Base-by-base conservation (phyloP, 805 yeast species). In the Lipomyces sp. region DNA sequence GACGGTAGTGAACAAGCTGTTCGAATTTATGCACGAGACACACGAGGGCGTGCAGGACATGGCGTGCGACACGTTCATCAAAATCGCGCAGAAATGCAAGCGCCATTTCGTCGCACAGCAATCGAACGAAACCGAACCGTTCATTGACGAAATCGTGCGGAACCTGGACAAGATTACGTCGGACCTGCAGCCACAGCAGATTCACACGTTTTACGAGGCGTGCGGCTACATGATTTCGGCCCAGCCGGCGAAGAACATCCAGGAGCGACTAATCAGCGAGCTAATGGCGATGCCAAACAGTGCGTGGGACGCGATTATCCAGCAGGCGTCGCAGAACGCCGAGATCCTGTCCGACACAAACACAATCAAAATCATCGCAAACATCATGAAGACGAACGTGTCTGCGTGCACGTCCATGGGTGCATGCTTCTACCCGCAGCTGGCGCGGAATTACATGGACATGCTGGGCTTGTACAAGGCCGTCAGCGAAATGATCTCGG, bases 11-110 rank as follows among this genome's bases (percentile, higher is more conserved):
- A 84, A 87, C 71, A 93, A 93, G 70, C 77, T 93, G 63, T 93
- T 93, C 69, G 98, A 93, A 69, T 93, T 93, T 65, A 93, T 93
- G 99, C 98, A 93, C 73, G 99, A 93, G 76, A 89, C 97, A n/a
- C 99, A 93, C 70, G 99, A 91, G 70, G 60, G 55, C 74, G 98
- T 93, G 55, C 98, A 93, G 73, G 98, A 93, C 70, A 93, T 93
- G 98, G 98, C 99, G 7, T 93, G 98, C 75, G 99, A 93, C 70
- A 93, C 99, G 0, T 93, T 93, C 67, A 91, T 91, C 66, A 93
- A 93, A 69, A 93, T 93, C 68, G 87, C 96, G 21, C 83, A 81
- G 61, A 93, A 93, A 71, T 93, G 98, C 77, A 90, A 89, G 70
- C 82, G 90, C 60, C 97, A 91, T 70, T 93, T 93, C 70, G 95